Evolutionary conservation across 257 asterid species (phyloP).

Genomic region (Capsicum chinense): DNA sequence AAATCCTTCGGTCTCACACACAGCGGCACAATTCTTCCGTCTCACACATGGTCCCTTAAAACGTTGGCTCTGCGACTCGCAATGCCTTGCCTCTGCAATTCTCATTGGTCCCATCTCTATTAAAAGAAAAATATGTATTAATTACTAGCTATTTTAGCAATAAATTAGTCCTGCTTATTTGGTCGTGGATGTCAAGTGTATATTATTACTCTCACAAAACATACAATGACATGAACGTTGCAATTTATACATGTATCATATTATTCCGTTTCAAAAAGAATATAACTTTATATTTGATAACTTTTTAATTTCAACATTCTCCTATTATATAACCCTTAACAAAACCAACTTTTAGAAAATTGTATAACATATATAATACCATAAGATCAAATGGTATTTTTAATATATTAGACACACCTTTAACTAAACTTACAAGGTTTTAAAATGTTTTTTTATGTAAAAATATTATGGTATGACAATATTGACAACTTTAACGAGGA

Average conservation of each 20-base stretch:
- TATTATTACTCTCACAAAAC: not conserved
- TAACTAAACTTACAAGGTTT: no score
- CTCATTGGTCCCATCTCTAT: slow-evolving; percentile 40
- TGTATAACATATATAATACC: not conserved
- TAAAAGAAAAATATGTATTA: not conserved
- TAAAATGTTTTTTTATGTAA: no score
- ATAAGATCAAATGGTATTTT: no score
- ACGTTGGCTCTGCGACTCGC: slow-evolving; percentile 44
- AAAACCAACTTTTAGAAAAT: not conserved
- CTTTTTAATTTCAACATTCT: not conserved
- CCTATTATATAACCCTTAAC: not conserved
- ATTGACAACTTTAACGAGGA: not conserved
- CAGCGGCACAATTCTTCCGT: slow-evolving; percentile 45
- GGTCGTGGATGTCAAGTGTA: no score
- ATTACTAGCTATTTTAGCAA: not conserved
- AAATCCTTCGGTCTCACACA: slow-evolving; percentile 59
- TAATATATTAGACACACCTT: no score
- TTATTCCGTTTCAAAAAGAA: not conserved
- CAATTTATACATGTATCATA: not conserved
- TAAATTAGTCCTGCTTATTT: no score
- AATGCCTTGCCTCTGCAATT: slow-evolving; percentile 56
- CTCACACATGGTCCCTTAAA: slow-evolving; percentile 53
- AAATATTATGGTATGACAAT: not conserved
- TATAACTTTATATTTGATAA: not conserved
- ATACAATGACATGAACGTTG: not conserved